Conservation (phyloP, 305 asterid species). For the Fraxinus nigra region DNA sequence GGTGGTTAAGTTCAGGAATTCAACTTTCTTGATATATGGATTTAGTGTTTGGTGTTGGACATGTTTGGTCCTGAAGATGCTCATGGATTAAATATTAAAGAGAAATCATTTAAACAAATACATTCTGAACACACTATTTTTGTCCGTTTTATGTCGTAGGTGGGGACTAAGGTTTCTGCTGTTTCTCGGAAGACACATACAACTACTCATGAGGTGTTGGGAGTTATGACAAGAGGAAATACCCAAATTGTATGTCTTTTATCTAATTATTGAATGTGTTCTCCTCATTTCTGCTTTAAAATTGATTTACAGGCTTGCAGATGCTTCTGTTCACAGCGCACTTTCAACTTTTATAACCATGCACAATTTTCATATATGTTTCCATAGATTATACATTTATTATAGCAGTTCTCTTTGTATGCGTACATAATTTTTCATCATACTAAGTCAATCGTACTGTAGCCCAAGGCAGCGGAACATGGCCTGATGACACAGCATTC, state of each 20-base stretch:
- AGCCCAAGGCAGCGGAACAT: neutral
- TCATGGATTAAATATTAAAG: neutral
- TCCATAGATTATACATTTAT: neutral
- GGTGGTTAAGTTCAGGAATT: neutral
- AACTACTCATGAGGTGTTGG: slow-evolving; percentile 89
- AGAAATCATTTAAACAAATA: neutral
- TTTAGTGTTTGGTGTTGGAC: neutral
- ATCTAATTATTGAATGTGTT: slow-evolving; percentile 11
- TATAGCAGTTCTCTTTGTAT: neutral
- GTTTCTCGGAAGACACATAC: slow-evolving; percentile 89
- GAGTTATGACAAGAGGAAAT: slow-evolving; percentile 71
- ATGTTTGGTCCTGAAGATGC: neutral
- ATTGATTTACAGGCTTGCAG: slow-evolving; percentile 15
- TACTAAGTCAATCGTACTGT: neutral
- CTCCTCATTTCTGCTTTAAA: slow-evolving; percentile 7
- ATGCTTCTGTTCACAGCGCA: slow-evolving; percentile 4
- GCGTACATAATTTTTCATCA: neutral
- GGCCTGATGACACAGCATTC: neutral
- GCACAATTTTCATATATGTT: neutral
- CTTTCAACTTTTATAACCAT: slow-evolving; percentile 1
- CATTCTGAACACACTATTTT: slow-evolving; percentile 12
- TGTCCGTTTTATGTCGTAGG: slow-evolving; percentile 38
- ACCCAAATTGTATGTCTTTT: slow-evolving; percentile 76
- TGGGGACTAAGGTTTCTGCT: slow-evolving; percentile 89
- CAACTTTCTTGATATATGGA: neutral